Evolutionary conservation across 768 basidiomycete species (phyloP).

Genomic region (Hericium erinaceus): DNA sequence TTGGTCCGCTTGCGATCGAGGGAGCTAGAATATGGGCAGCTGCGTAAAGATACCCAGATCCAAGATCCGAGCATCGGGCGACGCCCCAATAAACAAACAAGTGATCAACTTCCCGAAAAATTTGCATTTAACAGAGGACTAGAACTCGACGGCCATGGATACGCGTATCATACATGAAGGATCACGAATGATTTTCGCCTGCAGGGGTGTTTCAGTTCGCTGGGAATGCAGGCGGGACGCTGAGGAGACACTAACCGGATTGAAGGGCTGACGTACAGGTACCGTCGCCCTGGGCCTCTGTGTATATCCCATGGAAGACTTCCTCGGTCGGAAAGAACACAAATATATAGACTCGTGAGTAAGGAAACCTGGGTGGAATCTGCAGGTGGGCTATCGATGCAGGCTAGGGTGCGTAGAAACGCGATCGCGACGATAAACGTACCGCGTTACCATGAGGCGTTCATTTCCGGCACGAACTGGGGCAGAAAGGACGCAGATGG

Average conservation of each 20-base stretch:
- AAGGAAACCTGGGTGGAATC: conserved; percentile 1
- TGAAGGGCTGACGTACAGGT: conserved; percentile 1
- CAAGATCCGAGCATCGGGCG: background rate
- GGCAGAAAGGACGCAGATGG: conserved; percentile 13
- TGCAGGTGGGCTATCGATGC: conserved; percentile 15
- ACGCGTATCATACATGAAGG: conserved; percentile 3
- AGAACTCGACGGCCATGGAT: background rate
- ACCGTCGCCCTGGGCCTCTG: conserved; percentile 11
- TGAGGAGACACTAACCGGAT: conserved; percentile 8
- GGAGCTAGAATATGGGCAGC: background rate
- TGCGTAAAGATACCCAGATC: background rate
- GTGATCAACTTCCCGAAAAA: background rate
- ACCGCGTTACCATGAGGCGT: conserved; percentile 14
- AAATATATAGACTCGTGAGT: conserved; percentile 8
- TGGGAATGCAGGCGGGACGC: background rate
- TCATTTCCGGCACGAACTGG: conserved; percentile 16
- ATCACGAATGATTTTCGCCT: background rate
- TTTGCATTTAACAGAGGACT: background rate
- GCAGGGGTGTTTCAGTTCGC: conserved; percentile 3
- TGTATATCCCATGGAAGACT: background rate
- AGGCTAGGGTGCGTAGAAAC: conserved; percentile 10
- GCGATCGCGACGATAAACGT: conserved; percentile 15
- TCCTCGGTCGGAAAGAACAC: background rate
- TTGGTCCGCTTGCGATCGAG: background rate
- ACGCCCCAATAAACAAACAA: background rate